These are phyloP conservation scores for Digitaria exilis DNA, from an alignment of 202 grass and related monocot genomes.

Conservation along the genomic window DNA sequence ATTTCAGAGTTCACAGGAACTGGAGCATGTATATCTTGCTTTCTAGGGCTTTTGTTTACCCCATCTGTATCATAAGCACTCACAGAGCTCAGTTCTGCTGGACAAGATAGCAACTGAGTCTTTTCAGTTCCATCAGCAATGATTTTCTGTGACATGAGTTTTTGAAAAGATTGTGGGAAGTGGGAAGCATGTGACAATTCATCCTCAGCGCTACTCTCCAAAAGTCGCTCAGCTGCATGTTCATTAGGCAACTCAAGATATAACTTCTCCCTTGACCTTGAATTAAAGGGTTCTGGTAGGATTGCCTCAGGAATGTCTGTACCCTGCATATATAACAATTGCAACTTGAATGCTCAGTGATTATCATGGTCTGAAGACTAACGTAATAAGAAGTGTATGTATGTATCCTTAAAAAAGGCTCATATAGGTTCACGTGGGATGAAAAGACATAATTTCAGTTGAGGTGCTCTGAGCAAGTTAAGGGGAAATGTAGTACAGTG, in stretches of 20 bases:
- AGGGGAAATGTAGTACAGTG: neutral
- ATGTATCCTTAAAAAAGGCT: neutral
- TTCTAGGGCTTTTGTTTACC: constrained; percentile 32
- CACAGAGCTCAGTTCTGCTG: constrained; percentile 25
- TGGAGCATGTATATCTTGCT: constrained; percentile 26
- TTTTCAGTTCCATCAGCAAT: constrained; percentile 45
- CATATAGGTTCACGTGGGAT: constrained; percentile 2
- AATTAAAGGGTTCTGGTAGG: constrained; percentile 88
- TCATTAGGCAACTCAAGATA: constrained; percentile 44
- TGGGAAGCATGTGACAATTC: constrained; percentile 62
- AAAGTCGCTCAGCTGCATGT: constrained; percentile 39
- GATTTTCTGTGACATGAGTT: constrained; percentile 66
- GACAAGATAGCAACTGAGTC: constrained; percentile 56
- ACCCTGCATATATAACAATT: constrained; percentile 51
- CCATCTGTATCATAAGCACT: constrained; percentile 30
- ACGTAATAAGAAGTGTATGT: neutral
- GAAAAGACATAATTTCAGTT: neutral
- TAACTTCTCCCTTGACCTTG: constrained; percentile 37
- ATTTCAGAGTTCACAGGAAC: constrained; percentile 27
- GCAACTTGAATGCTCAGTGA: constrained; percentile 20
- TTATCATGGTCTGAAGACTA: constrained; percentile 3
- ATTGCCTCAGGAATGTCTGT: constrained; percentile 74
- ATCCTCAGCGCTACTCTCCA: constrained; percentile 35
- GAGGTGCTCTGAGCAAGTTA: too few relatives aligned
- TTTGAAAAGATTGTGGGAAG: constrained; percentile 77